Evolutionary conservation across 805 yeast species (phyloP).

Genomic region (Candida adriatica): DNA sequence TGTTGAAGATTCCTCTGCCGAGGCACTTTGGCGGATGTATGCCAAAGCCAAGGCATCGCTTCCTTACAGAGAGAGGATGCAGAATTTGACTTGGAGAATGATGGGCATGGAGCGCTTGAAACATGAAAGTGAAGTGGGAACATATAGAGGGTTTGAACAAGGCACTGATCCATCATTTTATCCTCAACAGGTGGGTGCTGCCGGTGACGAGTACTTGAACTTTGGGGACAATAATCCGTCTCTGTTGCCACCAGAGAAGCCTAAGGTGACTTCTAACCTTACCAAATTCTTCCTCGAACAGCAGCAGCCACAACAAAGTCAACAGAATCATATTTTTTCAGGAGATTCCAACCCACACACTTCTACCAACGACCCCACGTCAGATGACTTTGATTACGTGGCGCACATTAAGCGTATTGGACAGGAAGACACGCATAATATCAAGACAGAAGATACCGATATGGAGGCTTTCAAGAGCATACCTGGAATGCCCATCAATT

Average conservation of each 20-base stretch:
- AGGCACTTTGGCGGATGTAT: constrained; percentile 76
- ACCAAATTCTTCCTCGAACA: constrained; percentile 18
- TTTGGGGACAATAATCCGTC: constrained; percentile 10
- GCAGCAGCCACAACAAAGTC: constrained; percentile 1
- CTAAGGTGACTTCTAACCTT: constrained; percentile 19
- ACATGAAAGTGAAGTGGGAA: no score
- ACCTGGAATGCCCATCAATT: constrained; percentile 13
- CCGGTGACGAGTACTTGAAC: constrained; percentile 21
- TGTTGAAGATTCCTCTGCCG: constrained; percentile 36
- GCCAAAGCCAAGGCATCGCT: constrained; percentile 65
- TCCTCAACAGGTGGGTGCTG: not conserved
- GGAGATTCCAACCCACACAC: not conserved
- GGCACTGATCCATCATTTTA: not conserved
- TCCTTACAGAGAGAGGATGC: constrained; percentile 73
- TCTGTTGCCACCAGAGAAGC: constrained; percentile 3
- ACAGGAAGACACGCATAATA: constrained; percentile 25
- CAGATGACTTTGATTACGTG: constrained; percentile 55
- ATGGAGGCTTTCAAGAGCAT: constrained; percentile 4
- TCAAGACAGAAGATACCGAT: constrained; percentile 1
- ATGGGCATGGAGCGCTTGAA: constrained; percentile 44
- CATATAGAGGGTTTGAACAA: not conserved
- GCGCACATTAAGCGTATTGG: constrained; percentile 57
- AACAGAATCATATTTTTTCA: not conserved
- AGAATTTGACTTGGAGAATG: constrained; percentile 83
- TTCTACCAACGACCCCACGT: constrained; percentile 33